These are phyloP conservation scores for Fragilaria crotonensis DNA, from an alignment of 108 stramenopile genomes.

Conservation along the genomic window DNA sequence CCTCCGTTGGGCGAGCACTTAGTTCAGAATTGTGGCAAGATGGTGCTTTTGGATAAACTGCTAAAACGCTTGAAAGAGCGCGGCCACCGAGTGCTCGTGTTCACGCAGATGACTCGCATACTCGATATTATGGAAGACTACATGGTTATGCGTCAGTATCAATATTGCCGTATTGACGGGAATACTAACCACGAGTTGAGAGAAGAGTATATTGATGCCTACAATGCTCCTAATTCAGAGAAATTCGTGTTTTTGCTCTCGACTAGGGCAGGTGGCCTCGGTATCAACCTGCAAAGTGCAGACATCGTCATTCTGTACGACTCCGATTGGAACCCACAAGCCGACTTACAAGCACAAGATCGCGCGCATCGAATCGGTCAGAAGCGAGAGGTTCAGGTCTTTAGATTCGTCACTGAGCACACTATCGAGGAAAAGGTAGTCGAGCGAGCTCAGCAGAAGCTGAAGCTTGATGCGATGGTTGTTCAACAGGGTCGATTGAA, in stretches of 20 bases:
- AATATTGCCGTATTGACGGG: conserved; percentile 93
- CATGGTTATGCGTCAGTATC: conserved; percentile 72
- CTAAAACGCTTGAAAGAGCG: conserved; percentile 70
- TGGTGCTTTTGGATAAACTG: conserved; percentile 88
- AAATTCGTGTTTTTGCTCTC: conserved; percentile 87
- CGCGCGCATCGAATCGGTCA: conserved; percentile 84
- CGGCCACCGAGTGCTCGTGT: conserved; percentile 93
- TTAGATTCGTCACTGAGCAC: conserved; percentile 95
- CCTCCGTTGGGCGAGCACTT: conserved; percentile 86
- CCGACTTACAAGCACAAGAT: conserved; percentile 92
- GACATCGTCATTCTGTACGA: conserved; percentile 93
- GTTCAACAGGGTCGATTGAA: conserved; percentile 94
- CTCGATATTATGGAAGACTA: conserved; percentile 95
- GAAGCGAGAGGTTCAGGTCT: conserved; percentile 84
- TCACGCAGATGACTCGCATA: conserved; percentile 97
- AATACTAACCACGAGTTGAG: conserved; percentile 92
- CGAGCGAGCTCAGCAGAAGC: conserved; percentile 98
- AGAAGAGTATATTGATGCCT: conserved; percentile 86
- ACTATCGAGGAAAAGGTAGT: conserved; percentile 99
- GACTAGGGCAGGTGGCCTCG: conserved; percentile 88
- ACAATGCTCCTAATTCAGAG: conserved; percentile 82
- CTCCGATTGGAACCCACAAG: conserved; percentile 94
- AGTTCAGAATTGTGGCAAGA: conserved; percentile 82
- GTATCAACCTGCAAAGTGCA: conserved; percentile 74
- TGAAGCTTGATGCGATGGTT: conserved; percentile 99